phyloP scores from a whole-genome alignment of 306 rosid species.

The Sophora flavescens region DNA sequence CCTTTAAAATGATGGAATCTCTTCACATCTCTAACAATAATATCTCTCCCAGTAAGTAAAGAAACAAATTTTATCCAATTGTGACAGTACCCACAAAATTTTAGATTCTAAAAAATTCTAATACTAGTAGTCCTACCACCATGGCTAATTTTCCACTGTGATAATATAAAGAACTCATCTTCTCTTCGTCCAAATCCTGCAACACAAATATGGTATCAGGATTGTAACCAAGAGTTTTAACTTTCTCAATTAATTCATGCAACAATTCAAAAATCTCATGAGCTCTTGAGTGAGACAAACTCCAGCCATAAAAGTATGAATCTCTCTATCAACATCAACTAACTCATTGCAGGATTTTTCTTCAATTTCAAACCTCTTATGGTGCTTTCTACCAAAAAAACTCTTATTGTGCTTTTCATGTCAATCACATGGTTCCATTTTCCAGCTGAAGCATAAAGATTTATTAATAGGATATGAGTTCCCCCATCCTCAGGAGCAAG shows the following conservation, averaged over 20 bases:
- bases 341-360: constrained; percentile 75
- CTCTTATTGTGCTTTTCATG: too few relatives aligned
- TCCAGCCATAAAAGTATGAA: constrained; percentile 82
- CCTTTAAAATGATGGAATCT: constrained; percentile 73
- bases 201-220: constrained; percentile 72
- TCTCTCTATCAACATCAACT: constrained; percentile 67
- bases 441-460: constrained; percentile 73
- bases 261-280: constrained; percentile 52
- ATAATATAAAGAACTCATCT: constrained; percentile 59
- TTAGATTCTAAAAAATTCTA: constrained; percentile 74
- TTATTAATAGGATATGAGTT: constrained; percentile 65
- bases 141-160: constrained; percentile 77
- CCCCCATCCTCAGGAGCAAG: constrained; percentile 67
- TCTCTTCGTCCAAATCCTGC: constrained; percentile 68
- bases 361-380: constrained; percentile 61
- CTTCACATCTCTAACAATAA: constrained; percentile 68
- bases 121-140: constrained; percentile 53
- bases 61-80: constrained; percentile 67
- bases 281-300: constrained; percentile 67
- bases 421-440: constrained; percentile 74
- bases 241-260: constrained; percentile 56
- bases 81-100: constrained; percentile 77
- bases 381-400: constrained; percentile 70
- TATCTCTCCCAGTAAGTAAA: constrained; percentile 60
- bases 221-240: constrained; percentile 58